phyloP scores from a whole-genome alignment of 192 early-diverging fungal genomes.

The Paraglomus brasilianum region DNA sequence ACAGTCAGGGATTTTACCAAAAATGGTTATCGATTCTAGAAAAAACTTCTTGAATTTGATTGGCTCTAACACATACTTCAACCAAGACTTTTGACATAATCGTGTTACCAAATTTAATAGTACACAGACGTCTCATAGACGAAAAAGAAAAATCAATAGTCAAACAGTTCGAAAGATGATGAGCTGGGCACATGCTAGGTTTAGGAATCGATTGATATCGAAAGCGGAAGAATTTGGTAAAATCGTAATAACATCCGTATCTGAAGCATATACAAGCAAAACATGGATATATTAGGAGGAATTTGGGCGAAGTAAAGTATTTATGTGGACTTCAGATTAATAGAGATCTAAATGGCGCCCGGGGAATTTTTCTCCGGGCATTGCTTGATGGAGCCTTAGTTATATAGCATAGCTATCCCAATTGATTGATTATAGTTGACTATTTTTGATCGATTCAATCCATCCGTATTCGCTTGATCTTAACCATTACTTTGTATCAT shows the following conservation, averaged over 20 bases:
- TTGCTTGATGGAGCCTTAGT: no score
- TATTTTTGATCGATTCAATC: no score
- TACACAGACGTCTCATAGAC: neutral
- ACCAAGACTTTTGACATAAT: slow-evolving; percentile 25
- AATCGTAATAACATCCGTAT: neutral
- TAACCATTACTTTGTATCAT: no score
- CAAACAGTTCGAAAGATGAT: slow-evolving; percentile 14
- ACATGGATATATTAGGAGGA: slow-evolving; percentile 9
- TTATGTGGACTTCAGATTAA: slow-evolving; percentile 8
- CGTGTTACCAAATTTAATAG: slow-evolving; percentile 17
- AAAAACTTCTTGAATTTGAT: no score
- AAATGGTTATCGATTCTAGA: no score
- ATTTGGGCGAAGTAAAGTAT: neutral
- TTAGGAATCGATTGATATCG: neutral
- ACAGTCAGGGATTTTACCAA: no score
- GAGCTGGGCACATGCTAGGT: slow-evolving; percentile 13
- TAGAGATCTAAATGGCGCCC: no score
- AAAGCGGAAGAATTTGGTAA: neutral
- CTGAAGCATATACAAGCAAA: slow-evolving; percentile 13
- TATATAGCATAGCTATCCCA: no score
- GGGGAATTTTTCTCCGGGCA: no score
- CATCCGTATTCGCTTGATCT: no score
- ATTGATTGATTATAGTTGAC: no score
- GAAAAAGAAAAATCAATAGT: slow-evolving; percentile 6
- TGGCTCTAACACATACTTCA: no score